Conservation (phyloP, 305 asterid genomes). For the Fraxinus ornus region DNA sequence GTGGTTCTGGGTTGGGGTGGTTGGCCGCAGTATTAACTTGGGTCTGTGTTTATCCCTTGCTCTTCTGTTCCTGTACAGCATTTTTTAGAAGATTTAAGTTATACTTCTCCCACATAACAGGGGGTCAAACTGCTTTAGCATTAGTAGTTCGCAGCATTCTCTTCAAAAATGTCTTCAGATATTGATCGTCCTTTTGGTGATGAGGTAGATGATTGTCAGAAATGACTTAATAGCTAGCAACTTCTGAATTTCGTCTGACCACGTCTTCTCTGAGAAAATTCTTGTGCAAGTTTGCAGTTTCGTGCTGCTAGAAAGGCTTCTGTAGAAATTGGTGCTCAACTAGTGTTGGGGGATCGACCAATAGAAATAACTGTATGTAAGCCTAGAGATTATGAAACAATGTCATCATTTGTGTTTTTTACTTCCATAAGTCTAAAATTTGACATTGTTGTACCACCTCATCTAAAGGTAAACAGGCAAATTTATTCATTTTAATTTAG, state of each 20-base stretch:
- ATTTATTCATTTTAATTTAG: background rate
- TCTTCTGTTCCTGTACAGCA: background rate
- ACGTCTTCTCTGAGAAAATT: background rate
- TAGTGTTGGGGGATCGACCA: conserved; percentile 87
- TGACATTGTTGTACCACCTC: background rate
- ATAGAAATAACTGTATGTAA: conserved; percentile 78
- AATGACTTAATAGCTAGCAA: background rate
- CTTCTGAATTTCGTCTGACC: background rate
- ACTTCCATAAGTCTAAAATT: background rate
- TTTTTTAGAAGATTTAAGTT: conserved; percentile 2
- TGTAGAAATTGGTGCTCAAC: conserved; percentile 86
- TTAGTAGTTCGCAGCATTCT: conserved; percentile 60
- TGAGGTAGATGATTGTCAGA: conserved; percentile 45
- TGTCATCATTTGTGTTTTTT: background rate
- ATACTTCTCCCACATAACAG: conserved; percentile 31
- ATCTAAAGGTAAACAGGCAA: background rate
- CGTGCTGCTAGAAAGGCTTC: conserved; percentile 84
- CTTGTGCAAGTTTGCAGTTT: conserved; percentile 46
- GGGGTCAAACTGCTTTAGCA: conserved; percentile 86
- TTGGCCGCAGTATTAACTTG: conserved; percentile 81
- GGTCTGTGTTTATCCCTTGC: conserved; percentile 36
- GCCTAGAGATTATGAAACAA: background rate
- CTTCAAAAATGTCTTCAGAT: conserved; percentile 74
- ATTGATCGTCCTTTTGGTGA: conserved; percentile 76
- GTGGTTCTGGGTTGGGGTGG: conserved; percentile 72